Base-by-base conservation (phyloP, 148 eudicot species). In the Arbutus unedo region DNA sequence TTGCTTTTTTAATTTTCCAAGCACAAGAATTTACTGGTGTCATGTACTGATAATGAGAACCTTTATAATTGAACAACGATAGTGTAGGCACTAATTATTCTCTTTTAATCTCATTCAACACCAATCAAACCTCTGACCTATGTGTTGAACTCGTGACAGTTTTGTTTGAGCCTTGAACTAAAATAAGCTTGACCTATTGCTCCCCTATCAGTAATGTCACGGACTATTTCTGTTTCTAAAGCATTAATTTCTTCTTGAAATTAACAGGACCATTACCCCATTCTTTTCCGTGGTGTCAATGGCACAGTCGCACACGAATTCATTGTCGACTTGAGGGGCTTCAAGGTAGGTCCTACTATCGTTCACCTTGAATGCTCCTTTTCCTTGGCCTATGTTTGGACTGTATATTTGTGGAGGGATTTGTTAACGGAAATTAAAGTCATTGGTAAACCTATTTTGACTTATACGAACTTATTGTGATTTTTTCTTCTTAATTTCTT, bases 261-360 rank as follows among this genome's bases (percentile, higher is more conserved):
- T 81, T 23, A 21, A 78, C 95, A 94, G 99, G 82, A 86, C 43
- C 90, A 92, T 85, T 96, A 91, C 88, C 98, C 98, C 13, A 87
- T 96, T 82, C 98, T 96, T 80, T 96, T 93, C 94, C 95, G 99
- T 76, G 99, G 99, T 82, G 91, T 96, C 87, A 96, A 96, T 88
- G 99, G 98, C 81, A 96, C 99, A 38, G 90, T 89, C 70, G 99
- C 99, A 88, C 99, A 96, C 66, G 99, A 96, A 86, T 96, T 96
- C 83, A 96, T 96, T 47, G 84, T 93, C 55, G 99, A 96, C 83
- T 88, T 96, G 86, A 93, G 99, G 87, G 93, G 91, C 78, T 92
- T 96, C 83, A 96, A 96, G 98, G 99, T 94, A 82, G 64, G 57
- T 21, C 15, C 76, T n/a, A 25, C 21, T 43, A 23, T 64, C 38